Evolutionary conservation across 495 filamentous ascomycete species (phyloP).

Genomic region (Hypoxylon perforatum): DNA sequence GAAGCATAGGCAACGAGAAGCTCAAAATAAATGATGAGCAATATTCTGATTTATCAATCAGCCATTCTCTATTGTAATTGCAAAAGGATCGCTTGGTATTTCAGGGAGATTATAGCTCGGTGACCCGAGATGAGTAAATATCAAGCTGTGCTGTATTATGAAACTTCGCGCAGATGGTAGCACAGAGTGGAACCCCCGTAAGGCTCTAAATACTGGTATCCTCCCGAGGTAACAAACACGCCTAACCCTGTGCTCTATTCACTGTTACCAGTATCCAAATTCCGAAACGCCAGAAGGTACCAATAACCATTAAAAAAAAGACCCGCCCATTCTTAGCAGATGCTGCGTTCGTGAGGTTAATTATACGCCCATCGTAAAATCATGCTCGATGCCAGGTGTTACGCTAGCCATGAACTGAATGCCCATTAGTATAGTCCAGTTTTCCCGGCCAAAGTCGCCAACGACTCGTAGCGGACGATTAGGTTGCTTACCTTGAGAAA

Average conservation of each 20-base stretch:
- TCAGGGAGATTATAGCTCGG: no score
- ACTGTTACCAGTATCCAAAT: constrained; percentile 20
- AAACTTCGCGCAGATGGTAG: background rate
- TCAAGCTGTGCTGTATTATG: no score
- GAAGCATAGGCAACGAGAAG: no score
- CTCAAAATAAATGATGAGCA: no score
- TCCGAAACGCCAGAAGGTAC: constrained; percentile 26
- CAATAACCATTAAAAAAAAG: constrained; percentile 4
- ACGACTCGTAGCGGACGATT: background rate
- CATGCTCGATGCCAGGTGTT: constrained; percentile 96
- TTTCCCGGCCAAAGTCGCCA: background rate
- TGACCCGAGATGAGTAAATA: no score
- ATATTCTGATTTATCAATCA: no score
- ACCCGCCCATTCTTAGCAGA: constrained; percentile 5
- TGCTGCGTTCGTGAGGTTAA: constrained; percentile 3
- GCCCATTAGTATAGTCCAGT: constrained; percentile 20
- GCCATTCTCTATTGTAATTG: no score
- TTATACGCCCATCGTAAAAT: constrained; percentile 97
- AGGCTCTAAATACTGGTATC: constrained; percentile 19
- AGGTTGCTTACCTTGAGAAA: constrained; percentile 82
- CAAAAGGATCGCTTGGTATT: no score
- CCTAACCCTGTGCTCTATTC: constrained; percentile 27
- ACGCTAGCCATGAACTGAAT: constrained; percentile 91
- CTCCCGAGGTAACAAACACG: constrained; percentile 16
- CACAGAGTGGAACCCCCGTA: constrained; percentile 2